Evolutionary conservation across 2,329 filamentous ascomycete genomes (phyloP).

Genomic region (Phyllosticta ampelicida): DNA sequence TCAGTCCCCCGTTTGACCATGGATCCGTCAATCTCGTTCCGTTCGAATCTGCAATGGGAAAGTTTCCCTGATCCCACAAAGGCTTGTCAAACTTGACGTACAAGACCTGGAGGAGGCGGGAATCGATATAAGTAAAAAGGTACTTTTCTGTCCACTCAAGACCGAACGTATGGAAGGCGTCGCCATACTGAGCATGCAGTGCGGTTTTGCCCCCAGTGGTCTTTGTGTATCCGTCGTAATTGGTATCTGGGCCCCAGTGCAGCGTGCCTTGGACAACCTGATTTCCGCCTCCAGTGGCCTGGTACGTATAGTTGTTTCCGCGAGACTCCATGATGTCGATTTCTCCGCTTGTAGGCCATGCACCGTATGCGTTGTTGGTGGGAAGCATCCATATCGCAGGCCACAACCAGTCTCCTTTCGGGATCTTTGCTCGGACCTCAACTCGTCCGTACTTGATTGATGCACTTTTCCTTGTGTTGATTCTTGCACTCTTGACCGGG

Average conservation of each 20-base stretch:
- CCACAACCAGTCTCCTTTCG: conserved; percentile 43
- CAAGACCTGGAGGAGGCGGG: conserved; percentile 13
- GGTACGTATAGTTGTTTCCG: conserved; percentile 31
- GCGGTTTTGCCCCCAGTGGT: conserved; percentile 15
- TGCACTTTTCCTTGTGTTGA: conserved; percentile 38
- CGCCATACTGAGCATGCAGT: conserved; percentile 21
- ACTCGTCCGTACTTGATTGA: conserved; percentile 40
- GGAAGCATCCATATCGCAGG: conserved; percentile 13
- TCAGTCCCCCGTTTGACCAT: conserved; percentile 23
- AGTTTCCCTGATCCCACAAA: conserved; percentile 30
- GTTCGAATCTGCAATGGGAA: conserved; percentile 24
- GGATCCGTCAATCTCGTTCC: conserved; percentile 27
- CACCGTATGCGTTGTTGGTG: conserved; percentile 20
- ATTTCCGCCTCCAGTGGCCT: conserved; percentile 31
- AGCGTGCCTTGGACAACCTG: conserved; percentile 35
- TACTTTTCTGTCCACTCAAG: conserved; percentile 44
- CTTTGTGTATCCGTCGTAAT: conserved; percentile 20
- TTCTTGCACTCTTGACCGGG: conserved; percentile 39
- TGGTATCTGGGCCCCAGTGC: conserved; percentile 35
- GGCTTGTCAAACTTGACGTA: conserved; percentile 13
- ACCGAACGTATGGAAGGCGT: conserved; percentile 41
- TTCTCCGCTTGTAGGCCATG: conserved; percentile 43
- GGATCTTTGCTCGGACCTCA: conserved; percentile 43
- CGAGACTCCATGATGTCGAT: conserved; percentile 44
- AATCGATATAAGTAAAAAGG: conserved; percentile 44